Percentiles rank a stretch among this genome's conserved stretches.
These are phyloP conservation scores for Apophysomyces elegans DNA, from an alignment of 371 early-diverging fungal genomes.

Conservation along the genomic window DNA sequence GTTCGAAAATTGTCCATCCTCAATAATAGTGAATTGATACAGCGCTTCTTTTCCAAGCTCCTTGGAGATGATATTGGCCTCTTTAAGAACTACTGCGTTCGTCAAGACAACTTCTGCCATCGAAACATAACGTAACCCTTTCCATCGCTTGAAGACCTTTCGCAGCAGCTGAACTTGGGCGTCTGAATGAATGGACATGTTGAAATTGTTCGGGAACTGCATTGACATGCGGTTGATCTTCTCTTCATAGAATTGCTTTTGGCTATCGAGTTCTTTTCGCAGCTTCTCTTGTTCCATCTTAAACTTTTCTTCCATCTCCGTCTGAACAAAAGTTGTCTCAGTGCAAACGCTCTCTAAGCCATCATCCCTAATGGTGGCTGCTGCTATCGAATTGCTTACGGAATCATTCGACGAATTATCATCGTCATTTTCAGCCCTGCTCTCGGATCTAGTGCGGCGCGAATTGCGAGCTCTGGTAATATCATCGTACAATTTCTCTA, in stretches of 20 bases:
- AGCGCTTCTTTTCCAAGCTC: conserved; percentile 78
- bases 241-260: conserved; percentile 62
- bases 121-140: conserved; percentile 64
- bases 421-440: conserved; percentile 59
- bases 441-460: conserved; percentile 58
- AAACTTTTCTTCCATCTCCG: conserved; percentile 54
- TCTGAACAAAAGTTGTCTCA: conserved; percentile 36
- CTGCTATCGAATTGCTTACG: conserved; percentile 37
- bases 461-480: conserved; percentile 58
- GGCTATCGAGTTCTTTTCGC: conserved; percentile 49
- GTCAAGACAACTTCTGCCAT: conserved; percentile 77
- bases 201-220: conserved; percentile 26
- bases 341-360: conserved; percentile 53
- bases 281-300: conserved; percentile 59
- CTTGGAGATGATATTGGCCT: conserved; percentile 85
- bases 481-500: conserved; percentile 62
- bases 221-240: conserved; percentile 57
- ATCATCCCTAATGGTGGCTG: conserved; percentile 39
- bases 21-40: conserved; percentile 82
- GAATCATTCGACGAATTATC: conserved; percentile 55
- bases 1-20: conserved; percentile 57
- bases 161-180: conserved; percentile 54
- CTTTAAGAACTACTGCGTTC: conserved; percentile 77
- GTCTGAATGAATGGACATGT: conserved; percentile 36
- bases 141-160: conserved; percentile 62